Conservation (phyloP, 257 asterid genomes). For the Echites panduratus region DNA sequence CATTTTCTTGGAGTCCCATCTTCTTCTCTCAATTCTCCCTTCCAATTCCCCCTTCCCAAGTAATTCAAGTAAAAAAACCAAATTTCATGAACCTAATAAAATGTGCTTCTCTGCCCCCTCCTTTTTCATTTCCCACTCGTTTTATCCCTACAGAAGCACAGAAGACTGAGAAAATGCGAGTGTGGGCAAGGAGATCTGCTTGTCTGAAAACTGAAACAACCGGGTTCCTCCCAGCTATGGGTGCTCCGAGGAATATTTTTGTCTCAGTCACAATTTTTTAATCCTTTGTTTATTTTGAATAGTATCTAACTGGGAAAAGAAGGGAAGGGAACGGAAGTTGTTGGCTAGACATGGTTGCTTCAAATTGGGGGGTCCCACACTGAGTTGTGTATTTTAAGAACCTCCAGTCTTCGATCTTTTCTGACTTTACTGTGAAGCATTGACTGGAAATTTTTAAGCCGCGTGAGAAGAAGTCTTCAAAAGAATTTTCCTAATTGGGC, state of each 20-base stretch:
- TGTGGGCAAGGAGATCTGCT: neutral
- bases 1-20: slow-evolving; percentile 6
- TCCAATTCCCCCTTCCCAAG: neutral
- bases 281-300: neutral
- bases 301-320: neutral
- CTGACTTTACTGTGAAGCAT: neutral
- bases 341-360: neutral
- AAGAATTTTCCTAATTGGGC: neutral
- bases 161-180: neutral
- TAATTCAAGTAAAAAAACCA: neutral
- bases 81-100: neutral
- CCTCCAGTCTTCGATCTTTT: neutral
- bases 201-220: neutral
- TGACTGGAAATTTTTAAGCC: neutral
- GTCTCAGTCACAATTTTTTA: neutral
- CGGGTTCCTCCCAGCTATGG: neutral
- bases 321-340: neutral
- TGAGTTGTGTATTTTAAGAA: neutral
- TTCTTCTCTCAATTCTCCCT: neutral
- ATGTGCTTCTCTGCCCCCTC: neutral
- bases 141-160: neutral
- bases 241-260: neutral
- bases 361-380: neutral
- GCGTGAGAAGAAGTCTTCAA: neutral
- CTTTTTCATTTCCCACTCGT: neutral